A percentile compares a stretch with the other conserved stretches of the same genome.
phyloP scores from a whole-genome alignment of 2,329 filamentous ascomycete species.

The Claviceps monticola region DNA sequence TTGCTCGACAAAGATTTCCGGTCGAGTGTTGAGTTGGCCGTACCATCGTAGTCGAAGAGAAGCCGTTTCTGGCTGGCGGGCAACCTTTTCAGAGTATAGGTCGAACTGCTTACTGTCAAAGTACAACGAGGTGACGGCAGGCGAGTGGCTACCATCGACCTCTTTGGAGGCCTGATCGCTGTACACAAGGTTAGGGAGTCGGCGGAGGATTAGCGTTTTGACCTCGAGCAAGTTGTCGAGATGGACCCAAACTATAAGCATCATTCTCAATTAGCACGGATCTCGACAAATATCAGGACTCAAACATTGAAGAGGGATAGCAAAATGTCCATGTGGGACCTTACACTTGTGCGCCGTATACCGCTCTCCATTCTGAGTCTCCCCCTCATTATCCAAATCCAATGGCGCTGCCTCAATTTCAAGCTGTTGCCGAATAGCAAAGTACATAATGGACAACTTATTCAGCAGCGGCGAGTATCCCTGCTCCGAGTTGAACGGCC shows the following conservation, averaged over 20 bases:
- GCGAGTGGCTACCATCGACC: conserved; percentile 67
- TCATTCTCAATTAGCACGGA: background rate
- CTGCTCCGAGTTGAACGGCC: conserved; percentile 84
- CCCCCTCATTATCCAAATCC: conserved; percentile 37
- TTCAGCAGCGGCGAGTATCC: conserved; percentile 84
- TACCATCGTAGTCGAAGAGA: conserved; percentile 88
- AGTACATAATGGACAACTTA: conserved; percentile 89
- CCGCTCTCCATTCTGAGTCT: conserved; percentile 50
- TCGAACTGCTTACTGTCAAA: conserved; percentile 82
- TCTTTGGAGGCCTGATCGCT: conserved; percentile 77
- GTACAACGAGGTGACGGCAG: conserved; percentile 88
- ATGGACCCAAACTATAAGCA: conserved; percentile 73
- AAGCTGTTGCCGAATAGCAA: conserved; percentile 74
- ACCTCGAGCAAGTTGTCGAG: conserved; percentile 91
- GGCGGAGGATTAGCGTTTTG: conserved; percentile 87
- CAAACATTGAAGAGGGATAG: too few species aligned
- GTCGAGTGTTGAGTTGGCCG: conserved; percentile 63
- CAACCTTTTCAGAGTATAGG: conserved; percentile 76
- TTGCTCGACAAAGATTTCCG: conserved; percentile 77
- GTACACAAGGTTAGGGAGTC: conserved; percentile 82
- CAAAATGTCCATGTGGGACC: conserved; percentile 12
- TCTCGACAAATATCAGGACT: background rate
- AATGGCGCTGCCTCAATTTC: conserved; percentile 37
- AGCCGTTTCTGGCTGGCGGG: conserved; percentile 57
- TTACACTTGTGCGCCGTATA: conserved; percentile 81